A percentile compares a stretch with the other conserved stretches of the same genome.
phyloP scores from a whole-genome alignment of 345 rosid species.

The Citrus sinensis region DNA sequence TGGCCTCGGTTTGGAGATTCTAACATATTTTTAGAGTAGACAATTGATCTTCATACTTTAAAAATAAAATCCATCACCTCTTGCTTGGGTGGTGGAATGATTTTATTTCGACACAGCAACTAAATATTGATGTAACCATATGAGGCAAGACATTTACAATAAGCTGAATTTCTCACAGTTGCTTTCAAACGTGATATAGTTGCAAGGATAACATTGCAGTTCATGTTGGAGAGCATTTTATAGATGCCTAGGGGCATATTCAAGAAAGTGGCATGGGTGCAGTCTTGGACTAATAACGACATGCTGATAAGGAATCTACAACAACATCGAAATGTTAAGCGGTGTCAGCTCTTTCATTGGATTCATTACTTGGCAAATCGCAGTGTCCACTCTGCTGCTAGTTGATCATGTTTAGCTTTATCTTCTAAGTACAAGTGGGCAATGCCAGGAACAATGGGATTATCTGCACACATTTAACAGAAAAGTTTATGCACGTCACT shows the following conservation, averaged over 20 bases:
- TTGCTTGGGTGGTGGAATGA: neutral
- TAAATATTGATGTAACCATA: neutral
- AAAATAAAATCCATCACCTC: neutral
- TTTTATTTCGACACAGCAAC: neutral
- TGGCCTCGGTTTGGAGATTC: neutral
- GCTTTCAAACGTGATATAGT: neutral
- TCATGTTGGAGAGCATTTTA: neutral
- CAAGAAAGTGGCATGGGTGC: too few relatives aligned
- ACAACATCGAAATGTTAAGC: neutral
- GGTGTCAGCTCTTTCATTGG: neutral
- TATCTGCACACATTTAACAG: slow-evolving; percentile 40
- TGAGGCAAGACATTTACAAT: neutral
- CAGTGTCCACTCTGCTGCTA: slow-evolving; percentile 86
- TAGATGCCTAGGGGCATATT: neutral
- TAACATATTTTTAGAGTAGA: neutral
- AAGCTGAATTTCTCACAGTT: neutral
- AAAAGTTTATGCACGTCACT: neutral
- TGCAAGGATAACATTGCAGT: neutral
- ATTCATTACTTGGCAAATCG: slow-evolving; percentile 69
- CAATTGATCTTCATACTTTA: neutral
- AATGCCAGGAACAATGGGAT: slow-evolving; percentile 54
- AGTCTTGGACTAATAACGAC: neutral
- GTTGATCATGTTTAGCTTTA: slow-evolving; percentile 68
- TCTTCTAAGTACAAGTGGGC: slow-evolving; percentile 73
- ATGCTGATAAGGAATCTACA: neutral